Evolutionary conservation across 768 basidiomycete genomes (phyloP), one percentile per base, ranked within the genome.

Genomic region (Calocybe gangraenosa): DNA sequence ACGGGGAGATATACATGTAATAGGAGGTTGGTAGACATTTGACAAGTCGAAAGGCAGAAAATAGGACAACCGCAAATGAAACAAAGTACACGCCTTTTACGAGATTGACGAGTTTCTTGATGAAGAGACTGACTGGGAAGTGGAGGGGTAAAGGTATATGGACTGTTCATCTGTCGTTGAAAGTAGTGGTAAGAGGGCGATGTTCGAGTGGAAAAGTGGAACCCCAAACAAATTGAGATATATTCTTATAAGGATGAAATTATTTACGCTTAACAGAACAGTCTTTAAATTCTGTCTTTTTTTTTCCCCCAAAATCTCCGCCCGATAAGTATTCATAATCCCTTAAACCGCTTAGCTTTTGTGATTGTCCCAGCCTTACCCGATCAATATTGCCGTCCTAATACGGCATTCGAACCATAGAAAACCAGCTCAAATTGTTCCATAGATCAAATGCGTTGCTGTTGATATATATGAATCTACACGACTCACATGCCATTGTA

Each of bases 221-320:
- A 17, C 18, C 10, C 9, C 7, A 14, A n/a, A 10, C 17, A 30
- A n/a, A 33, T 36, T 23, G 14, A 41, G 32, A 41, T 25, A 21
- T 22, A 28, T 7, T 31, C 30, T 35, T 52, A 48, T 52, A 52
- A 48, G 37, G 36, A 38, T 3, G 22, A 17, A n/a, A 30, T 47
- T 51, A 46, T 51, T 52, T 48, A 31, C 46, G 22, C 42, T 40
- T 47, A 42, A 50, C 31, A 11, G 25, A 42, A 50, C 31, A 11
- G 25, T 28, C 6, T 11, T 28, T 11, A 28, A 28, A 28, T 28
- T 28, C 25, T 28, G 25, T 28, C 11, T 6, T 28, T 28, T 28
- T 42, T 6, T 28, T 28, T 28, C 33, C 28, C 11, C 38, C n/a
- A 32, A 20, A 42, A 42, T 45, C 47, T 45, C 36, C 50, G 50